Evolutionary conservation across 257 asterid genomes (phyloP).

Genomic region (Fraxinus americana): DNA sequence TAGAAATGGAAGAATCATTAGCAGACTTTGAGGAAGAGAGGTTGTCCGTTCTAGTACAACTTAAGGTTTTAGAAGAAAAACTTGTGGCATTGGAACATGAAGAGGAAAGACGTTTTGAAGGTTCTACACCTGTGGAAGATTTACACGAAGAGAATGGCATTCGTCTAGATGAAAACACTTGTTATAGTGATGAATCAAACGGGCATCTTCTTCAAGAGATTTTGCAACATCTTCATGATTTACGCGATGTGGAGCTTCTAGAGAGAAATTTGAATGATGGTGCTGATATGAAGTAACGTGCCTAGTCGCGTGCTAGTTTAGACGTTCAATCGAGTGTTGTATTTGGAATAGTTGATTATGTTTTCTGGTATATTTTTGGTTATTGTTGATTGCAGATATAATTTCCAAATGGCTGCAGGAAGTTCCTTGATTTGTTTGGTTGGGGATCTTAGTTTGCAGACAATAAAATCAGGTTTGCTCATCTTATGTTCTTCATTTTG

Average conservation of each 20-base stretch:
- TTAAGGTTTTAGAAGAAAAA: neutral
- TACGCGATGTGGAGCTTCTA: neutral
- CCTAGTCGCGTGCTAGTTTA: neutral
- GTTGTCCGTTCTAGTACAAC: neutral
- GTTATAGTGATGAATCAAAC: neutral
- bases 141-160: neutral
- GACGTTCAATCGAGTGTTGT: neutral
- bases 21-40: neutral
- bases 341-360: neutral
- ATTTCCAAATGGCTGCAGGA: no score
- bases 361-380: neutral
- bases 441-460: neutral
- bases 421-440: neutral
- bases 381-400: neutral
- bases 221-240: neutral
- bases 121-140: neutral
- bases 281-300: neutral
- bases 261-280: no score
- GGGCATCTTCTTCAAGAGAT: conserved; percentile 1
- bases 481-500: neutral
- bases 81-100: neutral
- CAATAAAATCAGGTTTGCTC: no score
- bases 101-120: neutral
- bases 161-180: neutral
- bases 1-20: neutral